Evolutionary conservation across 805 yeast species (phyloP).

Genomic region (Starmerella floris): DNA sequence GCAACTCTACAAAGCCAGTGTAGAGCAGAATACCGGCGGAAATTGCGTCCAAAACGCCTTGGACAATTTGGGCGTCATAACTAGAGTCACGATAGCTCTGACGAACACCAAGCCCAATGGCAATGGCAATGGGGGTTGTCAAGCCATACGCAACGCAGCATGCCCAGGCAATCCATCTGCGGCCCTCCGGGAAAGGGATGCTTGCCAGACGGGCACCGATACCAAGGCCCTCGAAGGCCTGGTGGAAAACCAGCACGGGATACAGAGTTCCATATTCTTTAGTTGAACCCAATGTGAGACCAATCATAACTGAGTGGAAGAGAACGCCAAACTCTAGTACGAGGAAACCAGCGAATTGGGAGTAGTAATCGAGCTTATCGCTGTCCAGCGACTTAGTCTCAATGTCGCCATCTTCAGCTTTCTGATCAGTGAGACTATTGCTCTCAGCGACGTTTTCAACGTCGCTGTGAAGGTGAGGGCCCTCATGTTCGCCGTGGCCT

Average conservation of each 20-base stretch:
- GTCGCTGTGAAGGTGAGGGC: conserved; percentile 9
- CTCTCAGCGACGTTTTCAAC: conserved; percentile 2
- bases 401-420: neutral
- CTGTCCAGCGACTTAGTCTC: conserved; percentile 28
- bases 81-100: conserved; percentile 42
- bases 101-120: conserved; percentile 65
- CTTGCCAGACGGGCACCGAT: conserved; percentile 56
- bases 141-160: conserved; percentile 40
- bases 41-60: conserved; percentile 55
- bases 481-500: neutral
- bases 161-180: conserved; percentile 39
- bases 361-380: conserved; percentile 18
- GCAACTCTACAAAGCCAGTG: conserved; percentile 59
- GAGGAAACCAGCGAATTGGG: conserved; percentile 35
- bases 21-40: conserved; percentile 62
- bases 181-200: conserved; percentile 40
- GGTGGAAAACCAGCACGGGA: conserved; percentile 58
- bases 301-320: conserved; percentile 65
- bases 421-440: neutral
- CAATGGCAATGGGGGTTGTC: conserved; percentile 57
- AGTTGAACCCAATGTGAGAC: conserved; percentile 50
- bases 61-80: conserved; percentile 40
- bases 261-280: conserved; percentile 53
- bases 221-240: conserved; percentile 68
- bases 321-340: conserved; percentile 60